Evolutionary conservation across 1,284 basidiomycete species (phyloP), one percentile per base, ranked within the genome.

Genomic region (Takashimella koratensis): DNA sequence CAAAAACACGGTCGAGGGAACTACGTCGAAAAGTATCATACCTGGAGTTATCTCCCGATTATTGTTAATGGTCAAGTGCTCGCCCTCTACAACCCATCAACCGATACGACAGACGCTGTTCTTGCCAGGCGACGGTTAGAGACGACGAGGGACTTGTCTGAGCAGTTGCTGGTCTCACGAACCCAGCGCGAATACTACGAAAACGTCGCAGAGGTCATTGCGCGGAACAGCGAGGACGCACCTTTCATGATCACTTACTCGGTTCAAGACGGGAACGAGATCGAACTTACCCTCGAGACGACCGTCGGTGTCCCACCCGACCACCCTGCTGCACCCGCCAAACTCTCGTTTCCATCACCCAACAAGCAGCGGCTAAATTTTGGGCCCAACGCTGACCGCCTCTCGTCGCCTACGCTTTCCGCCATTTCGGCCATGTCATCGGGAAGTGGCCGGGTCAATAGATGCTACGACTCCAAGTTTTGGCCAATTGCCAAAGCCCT

Each of bases 1-100:
- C 39, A 55, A 36, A 49, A 51, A 21, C 47, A 54, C 22, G 64
- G 59, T 3, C 47, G 59, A 13, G 65, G 59, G 8, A 53, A 49
- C 1, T 50, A 56, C 10, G 23, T 61, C 16, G 72, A 74, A 51
- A 47, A 56, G 10, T 71, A 74, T 48, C 68, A 70, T 25, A 59
- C 60, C 22, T 74, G 64, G 63, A 60, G 68, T 40, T 67, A 61
- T 21, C 61, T 68, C 2, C 72, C 72, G 5, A 67, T 74, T 43
- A 42, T 44, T 3, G 62, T 47, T 23, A 58, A 56, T n/a, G 60
- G 64, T 5, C 49, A 55, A 22, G 53, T 61, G 2, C 22, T 53
- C 3, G 58, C 60, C 11, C 25, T 63, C 3, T 65, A 53, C 53
- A 65, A 61, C 39, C 57, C 57, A 19, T 56, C 57, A 2, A 36